Conservation (phyloP, 306 rosid species). For the Prunus armeniaca region DNA sequence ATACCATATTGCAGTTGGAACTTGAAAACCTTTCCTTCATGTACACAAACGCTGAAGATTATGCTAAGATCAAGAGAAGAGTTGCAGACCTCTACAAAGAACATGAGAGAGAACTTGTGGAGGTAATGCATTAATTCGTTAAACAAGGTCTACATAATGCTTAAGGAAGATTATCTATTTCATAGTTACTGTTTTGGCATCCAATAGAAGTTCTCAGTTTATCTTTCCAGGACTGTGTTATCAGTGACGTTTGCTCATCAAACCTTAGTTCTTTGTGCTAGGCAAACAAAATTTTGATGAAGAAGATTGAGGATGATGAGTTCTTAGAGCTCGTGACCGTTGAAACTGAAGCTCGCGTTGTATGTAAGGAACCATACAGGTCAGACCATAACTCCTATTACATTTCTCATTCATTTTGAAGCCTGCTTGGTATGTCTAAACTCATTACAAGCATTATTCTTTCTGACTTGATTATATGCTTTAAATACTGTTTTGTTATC, state of each 20-base stretch:
- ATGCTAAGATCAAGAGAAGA: conserved; percentile 88
- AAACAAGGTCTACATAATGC: conserved; percentile 12
- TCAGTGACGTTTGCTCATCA: conserved; percentile 31
- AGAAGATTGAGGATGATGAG: conserved; percentile 91
- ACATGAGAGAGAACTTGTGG: conserved; percentile 90
- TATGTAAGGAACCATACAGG: conserved; percentile 98
- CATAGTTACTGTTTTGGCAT: conserved; percentile 7
- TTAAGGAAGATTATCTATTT: conserved; percentile 9
- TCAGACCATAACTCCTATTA: conserved; percentile 29
- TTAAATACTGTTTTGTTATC: background rate
- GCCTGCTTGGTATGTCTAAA: conserved; percentile 7
- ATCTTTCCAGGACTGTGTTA: conserved; percentile 13
- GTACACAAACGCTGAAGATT: conserved; percentile 92
- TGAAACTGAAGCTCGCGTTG: conserved; percentile 76
- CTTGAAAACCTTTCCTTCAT: conserved; percentile 94
- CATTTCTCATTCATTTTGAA: conserved; percentile 15
- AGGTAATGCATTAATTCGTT: conserved; percentile 50
- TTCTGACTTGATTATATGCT: background rate
- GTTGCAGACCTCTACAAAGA: conserved; percentile 79
- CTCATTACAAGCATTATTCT: conserved; percentile 13
- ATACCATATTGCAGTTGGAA: conserved; percentile 68
- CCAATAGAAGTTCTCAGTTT: conserved; percentile 9
- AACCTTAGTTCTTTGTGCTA: conserved; percentile 35
- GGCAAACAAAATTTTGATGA: conserved; percentile 81
- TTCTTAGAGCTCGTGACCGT: conserved; percentile 81